These are phyloP conservation scores for Chaetomium olivaceum DNA, from an alignment of 2,329 filamentous ascomycete species.

Conservation along the genomic window DNA sequence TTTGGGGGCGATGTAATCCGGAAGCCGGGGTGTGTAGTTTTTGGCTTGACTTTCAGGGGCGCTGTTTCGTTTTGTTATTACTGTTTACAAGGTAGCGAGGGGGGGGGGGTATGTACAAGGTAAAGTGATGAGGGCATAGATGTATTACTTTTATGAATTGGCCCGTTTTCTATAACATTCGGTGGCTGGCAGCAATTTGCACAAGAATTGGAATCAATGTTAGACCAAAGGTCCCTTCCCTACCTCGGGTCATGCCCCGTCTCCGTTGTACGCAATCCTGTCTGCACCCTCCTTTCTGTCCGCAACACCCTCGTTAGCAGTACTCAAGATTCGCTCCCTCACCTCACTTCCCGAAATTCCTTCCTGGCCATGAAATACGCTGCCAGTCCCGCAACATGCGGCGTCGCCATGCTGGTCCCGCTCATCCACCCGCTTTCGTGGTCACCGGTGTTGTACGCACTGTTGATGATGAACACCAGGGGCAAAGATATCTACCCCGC, in stretches of 20 bases:
- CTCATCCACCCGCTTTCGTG: conserved; percentile 46
- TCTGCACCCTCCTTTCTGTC: conserved; percentile 16
- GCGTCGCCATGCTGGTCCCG: conserved; percentile 64
- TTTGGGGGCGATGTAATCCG: neutral
- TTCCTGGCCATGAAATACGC: conserved; percentile 28
- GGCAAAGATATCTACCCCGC: conserved; percentile 47
- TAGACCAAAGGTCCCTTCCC: neutral
- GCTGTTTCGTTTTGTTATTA: neutral
- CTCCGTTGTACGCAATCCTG: conserved; percentile 26
- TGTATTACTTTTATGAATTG: neutral
- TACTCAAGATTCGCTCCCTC: conserved; percentile 19
- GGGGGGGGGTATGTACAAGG: no score
- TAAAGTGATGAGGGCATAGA: neutral
- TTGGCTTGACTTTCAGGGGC: neutral
- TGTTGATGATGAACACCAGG: conserved; percentile 45
- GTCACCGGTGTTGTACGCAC: conserved; percentile 42
- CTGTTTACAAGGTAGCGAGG: no score
- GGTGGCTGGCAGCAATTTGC: neutral
- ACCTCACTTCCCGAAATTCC: conserved; percentile 18
- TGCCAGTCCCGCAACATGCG: conserved; percentile 58
- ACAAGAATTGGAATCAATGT: neutral
- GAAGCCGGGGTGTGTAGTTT: neutral
- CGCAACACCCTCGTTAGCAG: neutral
- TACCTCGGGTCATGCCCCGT: conserved; percentile 7
- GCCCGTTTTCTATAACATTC: neutral